Evolutionary conservation across 495 filamentous ascomycete genomes (phyloP).

Genomic region (Polyplosphaeria fusca): DNA sequence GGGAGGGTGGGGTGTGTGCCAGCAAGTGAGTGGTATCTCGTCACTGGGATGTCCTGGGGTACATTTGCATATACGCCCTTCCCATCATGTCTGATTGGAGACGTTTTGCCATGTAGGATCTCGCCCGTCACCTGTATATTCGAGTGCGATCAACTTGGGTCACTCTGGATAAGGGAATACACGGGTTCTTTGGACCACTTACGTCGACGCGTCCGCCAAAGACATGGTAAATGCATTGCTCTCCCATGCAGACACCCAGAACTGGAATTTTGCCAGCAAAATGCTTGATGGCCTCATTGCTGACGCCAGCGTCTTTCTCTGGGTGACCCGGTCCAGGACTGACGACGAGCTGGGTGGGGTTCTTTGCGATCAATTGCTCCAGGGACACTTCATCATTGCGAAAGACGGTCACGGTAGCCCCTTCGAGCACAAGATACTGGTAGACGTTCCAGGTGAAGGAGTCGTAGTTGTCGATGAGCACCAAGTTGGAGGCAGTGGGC

Average conservation of each 20-base stretch:
- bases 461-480: slow-evolving; percentile 98
- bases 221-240: slow-evolving; percentile 92
- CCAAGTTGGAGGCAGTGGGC: slow-evolving; percentile 77
- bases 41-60: slow-evolving; percentile 75
- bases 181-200: too few species aligned
- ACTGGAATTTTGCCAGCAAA: slow-evolving; percentile 96
- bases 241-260: slow-evolving; percentile 98
- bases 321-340: slow-evolving; percentile 95
- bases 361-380: slow-evolving; percentile 72
- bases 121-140: slow-evolving; percentile 95
- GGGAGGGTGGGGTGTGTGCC: slow-evolving; percentile 89
- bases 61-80: slow-evolving; percentile 83
- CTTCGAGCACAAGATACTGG: slow-evolving; percentile 93
- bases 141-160: too few species aligned
- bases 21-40: slow-evolving; percentile 93
- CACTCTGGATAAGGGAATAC: too few species aligned
- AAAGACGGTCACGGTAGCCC: slow-evolving; percentile 81
- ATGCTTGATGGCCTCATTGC: slow-evolving; percentile 81
- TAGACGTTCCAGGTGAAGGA: slow-evolving; percentile 99
- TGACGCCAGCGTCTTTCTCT: slow-evolving; percentile 82
- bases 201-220: slow-evolving; percentile 89
- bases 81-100: slow-evolving; percentile 77
- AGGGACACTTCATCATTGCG: slow-evolving; percentile 89
- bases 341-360: slow-evolving; percentile 90
- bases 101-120: slow-evolving; percentile 96